phyloP scores from a whole-genome alignment of 768 basidiomycete genomes.

The Omphalotus guepiniiformis region DNA sequence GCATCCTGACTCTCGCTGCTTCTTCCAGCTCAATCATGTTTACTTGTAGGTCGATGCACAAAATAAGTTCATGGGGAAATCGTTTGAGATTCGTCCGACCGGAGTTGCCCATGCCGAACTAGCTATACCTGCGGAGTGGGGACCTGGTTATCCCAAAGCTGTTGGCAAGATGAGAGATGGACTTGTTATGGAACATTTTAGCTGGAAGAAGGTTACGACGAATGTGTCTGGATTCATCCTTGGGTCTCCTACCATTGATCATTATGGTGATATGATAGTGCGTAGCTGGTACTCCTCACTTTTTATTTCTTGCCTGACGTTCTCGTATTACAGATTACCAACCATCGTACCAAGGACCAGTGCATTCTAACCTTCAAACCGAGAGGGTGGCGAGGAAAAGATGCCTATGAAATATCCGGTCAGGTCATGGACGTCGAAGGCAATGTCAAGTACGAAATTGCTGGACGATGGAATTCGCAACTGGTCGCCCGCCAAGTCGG shows the following conservation, averaged over 20 bases:
- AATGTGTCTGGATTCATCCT: conserved; percentile 91
- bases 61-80: conserved; percentile 95
- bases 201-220: conserved; percentile 93
- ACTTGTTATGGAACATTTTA: conserved; percentile 84
- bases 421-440: conserved; percentile 67
- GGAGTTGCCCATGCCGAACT: conserved; percentile 91
- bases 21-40: not conserved
- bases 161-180: conserved; percentile 35
- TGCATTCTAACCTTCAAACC: conserved; percentile 95
- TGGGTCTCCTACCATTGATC: conserved; percentile 83
- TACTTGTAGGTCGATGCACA: conserved; percentile 91
- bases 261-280: conserved; percentile 93
- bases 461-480: conserved; percentile 94
- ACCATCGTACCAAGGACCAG: conserved; percentile 85
- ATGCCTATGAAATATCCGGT: conserved; percentile 91
- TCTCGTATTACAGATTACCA: conserved; percentile 57
- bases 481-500: conserved; percentile 80
- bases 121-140: conserved; percentile 64
- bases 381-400: conserved; percentile 88
- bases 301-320: not conserved
- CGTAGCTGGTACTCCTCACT: conserved; percentile 27
- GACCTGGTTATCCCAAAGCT: conserved; percentile 56
- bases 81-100: conserved; percentile 93
- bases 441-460: conserved; percentile 77
- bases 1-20: not conserved